These are phyloP conservation scores for Elsinoe necatrix DNA, from an alignment of 2,329 filamentous ascomycete genomes.

Conservation along the genomic window DNA sequence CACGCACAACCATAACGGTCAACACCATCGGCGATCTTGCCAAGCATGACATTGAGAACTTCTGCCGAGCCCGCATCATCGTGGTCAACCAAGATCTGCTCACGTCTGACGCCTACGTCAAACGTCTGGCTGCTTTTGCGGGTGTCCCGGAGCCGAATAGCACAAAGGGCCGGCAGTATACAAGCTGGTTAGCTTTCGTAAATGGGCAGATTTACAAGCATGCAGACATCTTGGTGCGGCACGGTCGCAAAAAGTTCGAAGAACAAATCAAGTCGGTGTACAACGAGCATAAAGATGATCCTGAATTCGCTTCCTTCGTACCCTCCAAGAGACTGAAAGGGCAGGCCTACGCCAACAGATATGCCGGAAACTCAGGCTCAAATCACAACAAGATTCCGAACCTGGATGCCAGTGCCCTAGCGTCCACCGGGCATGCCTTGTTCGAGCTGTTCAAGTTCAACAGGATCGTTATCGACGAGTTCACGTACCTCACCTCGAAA, in stretches of 20 bases:
- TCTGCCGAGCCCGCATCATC: constrained; percentile 46
- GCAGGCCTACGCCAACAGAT: neutral
- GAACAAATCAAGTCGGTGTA: constrained; percentile 22
- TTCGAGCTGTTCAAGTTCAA: constrained; percentile 55
- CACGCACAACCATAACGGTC: constrained; percentile 36
- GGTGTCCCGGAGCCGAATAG: constrained; percentile 37
- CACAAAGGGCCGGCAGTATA: constrained; percentile 40
- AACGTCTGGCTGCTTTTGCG: constrained; percentile 42
- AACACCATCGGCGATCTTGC: constrained; percentile 33
- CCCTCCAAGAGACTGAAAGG: constrained; percentile 17
- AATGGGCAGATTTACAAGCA: constrained; percentile 35
- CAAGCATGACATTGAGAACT: constrained; percentile 35
- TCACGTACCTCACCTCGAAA: constrained; percentile 46
- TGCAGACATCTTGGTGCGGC: constrained; percentile 29
- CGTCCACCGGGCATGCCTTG: constrained; percentile 22
- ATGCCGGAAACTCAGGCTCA: neutral
- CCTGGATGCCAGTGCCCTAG: neutral
- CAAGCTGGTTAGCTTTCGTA: constrained; percentile 46
- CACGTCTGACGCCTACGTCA: constrained; percentile 40
- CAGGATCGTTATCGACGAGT: constrained; percentile 57
- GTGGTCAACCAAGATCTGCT: constrained; percentile 47
- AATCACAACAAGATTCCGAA: neutral
- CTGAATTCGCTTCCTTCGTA: constrained; percentile 30
- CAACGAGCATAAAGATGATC: constrained; percentile 25
- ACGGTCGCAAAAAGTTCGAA: constrained; percentile 28